Conservation (phyloP, 2,329 filamentous ascomycete species). For the Xylaria sp. region DNA sequence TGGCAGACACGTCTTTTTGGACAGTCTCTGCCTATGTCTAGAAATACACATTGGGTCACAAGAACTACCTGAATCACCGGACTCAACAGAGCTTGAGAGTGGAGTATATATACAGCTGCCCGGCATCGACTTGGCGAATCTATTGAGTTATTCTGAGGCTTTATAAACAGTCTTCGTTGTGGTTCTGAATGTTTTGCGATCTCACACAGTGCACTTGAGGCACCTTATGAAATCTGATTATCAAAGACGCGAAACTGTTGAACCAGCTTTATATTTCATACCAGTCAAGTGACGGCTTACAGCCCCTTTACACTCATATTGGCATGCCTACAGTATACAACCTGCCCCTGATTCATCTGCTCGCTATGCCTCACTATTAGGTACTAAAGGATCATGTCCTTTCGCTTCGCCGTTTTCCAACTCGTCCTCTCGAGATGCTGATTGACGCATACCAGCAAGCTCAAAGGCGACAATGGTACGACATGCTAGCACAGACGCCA, state of each 20-base stretch:
- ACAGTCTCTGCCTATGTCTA: neutral
- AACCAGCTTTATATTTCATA: no score
- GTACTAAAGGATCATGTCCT: neutral
- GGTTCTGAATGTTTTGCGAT: neutral
- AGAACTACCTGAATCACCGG: neutral
- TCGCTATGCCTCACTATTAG: neutral
- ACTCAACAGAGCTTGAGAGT: neutral
- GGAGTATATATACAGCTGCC: neutral
- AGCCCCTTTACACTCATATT: neutral
- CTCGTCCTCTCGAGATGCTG: neutral
- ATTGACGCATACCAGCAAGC: conserved; percentile 21
- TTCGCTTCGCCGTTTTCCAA: neutral
- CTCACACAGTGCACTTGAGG: neutral
- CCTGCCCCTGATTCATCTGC: neutral
- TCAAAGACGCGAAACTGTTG: no score
- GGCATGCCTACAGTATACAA: neutral
- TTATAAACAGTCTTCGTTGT: neutral
- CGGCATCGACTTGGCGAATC: neutral
- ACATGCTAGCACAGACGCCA: conserved; percentile 23
- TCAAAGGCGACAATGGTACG: conserved; percentile 27
- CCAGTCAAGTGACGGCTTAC: no score
- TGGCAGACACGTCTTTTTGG: neutral
- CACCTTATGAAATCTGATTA: neutral
- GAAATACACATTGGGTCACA: neutral
- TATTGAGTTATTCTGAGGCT: neutral